Conservation (phyloP, 2,329 filamentous ascomycete species). For the Gremmenia infestans region DNA sequence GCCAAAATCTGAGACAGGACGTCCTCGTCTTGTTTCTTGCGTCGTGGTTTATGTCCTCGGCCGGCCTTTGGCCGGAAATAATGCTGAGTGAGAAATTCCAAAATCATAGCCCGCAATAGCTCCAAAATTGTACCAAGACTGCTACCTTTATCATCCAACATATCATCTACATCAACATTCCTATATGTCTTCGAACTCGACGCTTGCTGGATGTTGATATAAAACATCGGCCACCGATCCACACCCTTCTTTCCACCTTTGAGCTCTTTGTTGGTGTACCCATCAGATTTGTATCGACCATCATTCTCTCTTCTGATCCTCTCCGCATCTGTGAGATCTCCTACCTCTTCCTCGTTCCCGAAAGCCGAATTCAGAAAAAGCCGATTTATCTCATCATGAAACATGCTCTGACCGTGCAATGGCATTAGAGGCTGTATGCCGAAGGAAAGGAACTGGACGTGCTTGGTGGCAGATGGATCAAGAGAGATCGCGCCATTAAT, state of each 20-base stretch:
- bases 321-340: conserved; percentile 33
- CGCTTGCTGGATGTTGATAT: conserved; percentile 56
- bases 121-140: conserved; percentile 48
- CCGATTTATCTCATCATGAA: conserved; percentile 76
- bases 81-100: conserved; percentile 70
- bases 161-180: conserved; percentile 32
- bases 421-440: conserved; percentile 62
- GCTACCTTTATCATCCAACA: conserved; percentile 43
- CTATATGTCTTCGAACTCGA: not conserved
- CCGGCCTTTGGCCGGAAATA: conserved; percentile 44
- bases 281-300: conserved; percentile 40
- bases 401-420: conserved; percentile 51
- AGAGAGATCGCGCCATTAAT: conserved; percentile 70
- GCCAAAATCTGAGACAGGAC: not conserved
- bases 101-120: conserved; percentile 63
- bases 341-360: conserved; percentile 51
- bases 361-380: conserved; percentile 75
- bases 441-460: conserved; percentile 75
- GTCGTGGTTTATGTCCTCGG: not conserved
- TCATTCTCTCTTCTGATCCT: conserved; percentile 34
- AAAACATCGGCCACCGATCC: conserved; percentile 87
- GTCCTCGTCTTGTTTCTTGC: not conserved
- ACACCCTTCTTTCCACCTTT: conserved; percentile 56
- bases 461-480: conserved; percentile 63
- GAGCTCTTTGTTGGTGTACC: conserved; percentile 46